Base-by-base conservation (phyloP, 1,284 basidiomycete genomes). In the Takashimella koratensis region DNA sequence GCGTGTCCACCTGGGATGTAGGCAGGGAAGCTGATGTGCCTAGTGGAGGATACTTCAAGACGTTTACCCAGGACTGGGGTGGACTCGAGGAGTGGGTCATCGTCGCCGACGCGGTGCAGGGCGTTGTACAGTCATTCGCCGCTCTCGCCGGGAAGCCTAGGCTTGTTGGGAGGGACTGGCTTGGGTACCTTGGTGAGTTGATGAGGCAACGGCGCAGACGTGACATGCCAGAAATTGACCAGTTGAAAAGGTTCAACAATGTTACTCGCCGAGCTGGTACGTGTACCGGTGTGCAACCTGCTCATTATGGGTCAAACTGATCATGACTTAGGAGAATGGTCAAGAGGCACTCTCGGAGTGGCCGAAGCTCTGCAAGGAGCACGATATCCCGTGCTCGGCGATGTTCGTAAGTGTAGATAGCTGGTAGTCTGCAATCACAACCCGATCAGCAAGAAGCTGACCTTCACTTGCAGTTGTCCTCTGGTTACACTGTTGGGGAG, bases 71-170 rank as follows among this genome's bases (percentile, higher is more conserved):
- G 51, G 66, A 72, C 49, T 69, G 59, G 54, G 76, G 75, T 25
- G 73, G 75, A 19, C 57, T 77, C 3, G 76, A 77, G 43, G 68
- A 73, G 51, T 74, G 66, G 53, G 58, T 76, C 8, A 47, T 75
- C 16, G 58, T 75, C 21, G 74, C 67, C 3, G 60, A 71, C 24
- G 61, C 62, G 2, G 63, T 68, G 6, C 58, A 65, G 43, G 60
- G 69, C 43, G 64, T 71, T 2, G 67, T 71, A 5, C 54, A 56
- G 45, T 50, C 63, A 27, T 67, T 59, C 45, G 59, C 65, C 5
- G 67, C 70, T 27, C 52, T 74, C 19, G 74, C 73, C 8, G 73
- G 73, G 2, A 65, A 55, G 41, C 74, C 74, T 1, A 57, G 63
- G 41, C 58, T 76, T 13, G 68, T 73, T 4, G 70, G 71, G 8